These are phyloP conservation scores for Cutaneotrichosporon spelunceum DNA, from an alignment of 1,284 basidiomycete species.

Conservation along the genomic window DNA sequence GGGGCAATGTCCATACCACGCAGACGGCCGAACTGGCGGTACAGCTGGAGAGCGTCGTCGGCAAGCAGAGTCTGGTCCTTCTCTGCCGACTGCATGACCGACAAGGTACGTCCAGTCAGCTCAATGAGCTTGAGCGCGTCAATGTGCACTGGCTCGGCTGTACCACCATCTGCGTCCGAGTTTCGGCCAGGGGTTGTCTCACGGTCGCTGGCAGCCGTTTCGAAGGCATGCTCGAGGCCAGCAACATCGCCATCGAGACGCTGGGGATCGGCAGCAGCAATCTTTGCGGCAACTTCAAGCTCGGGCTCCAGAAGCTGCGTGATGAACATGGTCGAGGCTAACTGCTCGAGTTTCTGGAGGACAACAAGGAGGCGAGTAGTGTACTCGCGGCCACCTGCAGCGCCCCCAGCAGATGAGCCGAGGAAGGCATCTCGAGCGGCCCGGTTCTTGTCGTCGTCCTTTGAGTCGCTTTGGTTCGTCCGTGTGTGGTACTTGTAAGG, in stretches of 20 bases:
- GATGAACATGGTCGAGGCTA: conserved; percentile 59
- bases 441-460: conserved; percentile 31
- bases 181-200: conserved; percentile 4
- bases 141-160: conserved; percentile 45
- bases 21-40: conserved; percentile 69
- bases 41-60: conserved; percentile 76
- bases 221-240: conserved; percentile 4
- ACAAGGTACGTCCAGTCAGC: conserved; percentile 79
- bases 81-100: conserved; percentile 74
- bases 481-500: conserved; percentile 59
- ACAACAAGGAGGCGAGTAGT: conserved; percentile 66
- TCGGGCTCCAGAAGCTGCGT: conserved; percentile 54
- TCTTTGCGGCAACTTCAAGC: conserved; percentile 44
- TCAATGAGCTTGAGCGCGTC: conserved; percentile 83
- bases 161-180: neutral
- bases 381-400: conserved; percentile 38
- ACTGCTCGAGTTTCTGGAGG: conserved; percentile 84
- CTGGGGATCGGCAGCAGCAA: conserved; percentile 57
- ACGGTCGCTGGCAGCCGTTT: conserved; percentile 3
- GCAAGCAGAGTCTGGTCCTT: conserved; percentile 64
- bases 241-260: conserved; percentile 15
- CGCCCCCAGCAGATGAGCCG: conserved; percentile 20
- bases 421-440: conserved; percentile 22
- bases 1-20: conserved; percentile 65
- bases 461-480: conserved; percentile 13